Evolutionary conservation across 169 alveolate genomes (phyloP).

Genomic region (Cryptosporidium sp.): DNA sequence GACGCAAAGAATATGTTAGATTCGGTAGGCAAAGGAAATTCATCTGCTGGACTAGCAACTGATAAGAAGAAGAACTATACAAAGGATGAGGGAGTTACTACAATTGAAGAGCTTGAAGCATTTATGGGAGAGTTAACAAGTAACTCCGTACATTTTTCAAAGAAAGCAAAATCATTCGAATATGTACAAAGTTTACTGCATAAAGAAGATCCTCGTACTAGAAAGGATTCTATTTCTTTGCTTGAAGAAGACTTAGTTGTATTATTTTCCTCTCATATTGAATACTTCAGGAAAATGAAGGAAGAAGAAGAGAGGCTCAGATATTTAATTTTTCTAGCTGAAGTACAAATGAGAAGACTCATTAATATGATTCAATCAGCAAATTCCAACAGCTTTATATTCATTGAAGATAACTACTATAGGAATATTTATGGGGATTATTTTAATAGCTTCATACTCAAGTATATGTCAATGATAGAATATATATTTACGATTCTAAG

Average conservation of each 20-base stretch:
- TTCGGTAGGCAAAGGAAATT: neutral
- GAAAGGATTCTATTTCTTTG: conserved; percentile 26
- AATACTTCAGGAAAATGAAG: conserved; percentile 32
- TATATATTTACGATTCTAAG: conserved; percentile 16
- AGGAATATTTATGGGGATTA: conserved; percentile 7
- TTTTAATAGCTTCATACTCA: conserved; percentile 1
- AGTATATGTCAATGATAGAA: conserved; percentile 31
- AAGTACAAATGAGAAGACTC: conserved; percentile 47
- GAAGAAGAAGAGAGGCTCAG: conserved; percentile 43
- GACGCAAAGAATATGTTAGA: conserved; percentile 11
- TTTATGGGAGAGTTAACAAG: conserved; percentile 19
- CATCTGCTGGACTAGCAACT: neutral
- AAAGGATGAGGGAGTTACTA: conserved; percentile 34
- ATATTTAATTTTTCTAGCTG: conserved; percentile 43
- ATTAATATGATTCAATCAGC: conserved; percentile 19
- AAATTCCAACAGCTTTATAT: neutral
- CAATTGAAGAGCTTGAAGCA: conserved; percentile 49
- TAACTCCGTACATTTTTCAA: conserved; percentile 16
- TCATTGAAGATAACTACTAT: neutral
- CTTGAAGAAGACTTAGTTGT: conserved; percentile 46
- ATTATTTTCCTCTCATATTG: conserved; percentile 33
- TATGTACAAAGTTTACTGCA: conserved; percentile 29
- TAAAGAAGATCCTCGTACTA: conserved; percentile 55
- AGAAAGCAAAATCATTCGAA: conserved; percentile 32
- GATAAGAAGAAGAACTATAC: conserved; percentile 19